These are phyloP conservation scores for Psilocybe tampanensis DNA, from an alignment of 768 basidiomycete species.

Conservation along the genomic window DNA sequence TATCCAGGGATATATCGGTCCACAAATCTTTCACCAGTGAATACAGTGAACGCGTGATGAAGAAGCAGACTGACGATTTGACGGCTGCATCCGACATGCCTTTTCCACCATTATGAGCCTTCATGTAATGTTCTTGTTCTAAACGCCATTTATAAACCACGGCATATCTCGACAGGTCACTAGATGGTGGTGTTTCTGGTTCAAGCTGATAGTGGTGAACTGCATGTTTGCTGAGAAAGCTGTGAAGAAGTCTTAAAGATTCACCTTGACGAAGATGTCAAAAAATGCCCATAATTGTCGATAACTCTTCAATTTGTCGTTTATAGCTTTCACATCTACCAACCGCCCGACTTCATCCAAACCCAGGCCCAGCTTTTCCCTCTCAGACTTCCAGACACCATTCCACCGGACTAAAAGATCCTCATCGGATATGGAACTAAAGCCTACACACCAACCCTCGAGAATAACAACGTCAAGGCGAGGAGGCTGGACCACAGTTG, in stretches of 20 bases:
- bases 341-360: constrained; percentile 42
- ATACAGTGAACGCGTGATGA: neutral
- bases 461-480: constrained; percentile 79
- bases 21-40: constrained; percentile 60
- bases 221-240: neutral
- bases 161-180: constrained; percentile 35
- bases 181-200: constrained; percentile 26
- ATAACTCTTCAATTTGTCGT: constrained; percentile 63
- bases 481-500: constrained; percentile 41
- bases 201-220: constrained; percentile 27
- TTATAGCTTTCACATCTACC: constrained; percentile 62
- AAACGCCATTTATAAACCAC: constrained; percentile 87
- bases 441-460: constrained; percentile 97
- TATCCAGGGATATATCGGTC: constrained; percentile 95
- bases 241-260: neutral
- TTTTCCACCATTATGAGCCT: constrained; percentile 75
- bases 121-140: constrained; percentile 91
- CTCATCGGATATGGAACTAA: constrained; percentile 57
- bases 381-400: constrained; percentile 42
- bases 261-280: constrained; percentile 77
- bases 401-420: constrained; percentile 60
- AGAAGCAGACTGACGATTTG: constrained; percentile 57
- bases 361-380: constrained; percentile 35
- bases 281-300: constrained; percentile 69
- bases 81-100: constrained; percentile 84